These are phyloP conservation scores for Berkeleyomyces rouxiae DNA, from an alignment of 2,329 filamentous ascomycete species.

Conservation along the genomic window DNA sequence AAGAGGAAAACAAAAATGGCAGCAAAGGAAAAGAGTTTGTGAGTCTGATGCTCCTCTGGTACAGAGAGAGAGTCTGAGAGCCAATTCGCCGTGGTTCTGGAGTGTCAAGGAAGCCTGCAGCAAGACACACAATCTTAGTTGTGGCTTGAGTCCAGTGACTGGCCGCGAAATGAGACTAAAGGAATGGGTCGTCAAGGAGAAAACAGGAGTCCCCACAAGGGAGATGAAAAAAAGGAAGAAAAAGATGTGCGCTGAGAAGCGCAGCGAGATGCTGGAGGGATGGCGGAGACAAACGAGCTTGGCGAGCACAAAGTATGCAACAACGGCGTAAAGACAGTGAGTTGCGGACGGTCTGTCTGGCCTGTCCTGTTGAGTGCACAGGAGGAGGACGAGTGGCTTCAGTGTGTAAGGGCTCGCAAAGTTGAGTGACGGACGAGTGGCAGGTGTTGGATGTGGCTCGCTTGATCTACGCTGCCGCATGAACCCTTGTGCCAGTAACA, in stretches of 20 bases:
- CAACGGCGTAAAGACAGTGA: too few relatives aligned
- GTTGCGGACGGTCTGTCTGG: too few relatives aligned
- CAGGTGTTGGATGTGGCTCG: not conserved
- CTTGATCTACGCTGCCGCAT: not conserved
- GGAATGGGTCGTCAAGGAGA: not conserved
- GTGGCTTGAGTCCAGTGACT: slow-evolving; percentile 3
- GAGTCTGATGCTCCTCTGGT: not conserved
- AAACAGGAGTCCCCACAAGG: not conserved
- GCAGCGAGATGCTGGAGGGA: not conserved
- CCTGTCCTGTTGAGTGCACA: too few relatives aligned
- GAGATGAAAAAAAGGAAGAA: not conserved
- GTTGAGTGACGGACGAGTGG: not conserved
- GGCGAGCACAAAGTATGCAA: not conserved
- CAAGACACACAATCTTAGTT: not conserved
- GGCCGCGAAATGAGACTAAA: not conserved
- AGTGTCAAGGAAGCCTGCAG: not conserved
- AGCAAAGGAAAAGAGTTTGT: not conserved
- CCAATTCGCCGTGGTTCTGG: not conserved
- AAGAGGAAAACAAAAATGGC: not conserved
- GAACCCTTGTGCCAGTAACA: not conserved
- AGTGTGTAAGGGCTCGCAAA: not conserved
- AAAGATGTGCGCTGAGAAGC: slow-evolving; percentile 1
- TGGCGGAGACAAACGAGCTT: not conserved
- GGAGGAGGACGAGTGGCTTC: too few relatives aligned
- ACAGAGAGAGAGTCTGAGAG: not conserved